Evolutionary conservation across 129 eudicot species (phyloP), one percentile per base, ranked within the genome.

Genomic region (Lactuca sativa): DNA sequence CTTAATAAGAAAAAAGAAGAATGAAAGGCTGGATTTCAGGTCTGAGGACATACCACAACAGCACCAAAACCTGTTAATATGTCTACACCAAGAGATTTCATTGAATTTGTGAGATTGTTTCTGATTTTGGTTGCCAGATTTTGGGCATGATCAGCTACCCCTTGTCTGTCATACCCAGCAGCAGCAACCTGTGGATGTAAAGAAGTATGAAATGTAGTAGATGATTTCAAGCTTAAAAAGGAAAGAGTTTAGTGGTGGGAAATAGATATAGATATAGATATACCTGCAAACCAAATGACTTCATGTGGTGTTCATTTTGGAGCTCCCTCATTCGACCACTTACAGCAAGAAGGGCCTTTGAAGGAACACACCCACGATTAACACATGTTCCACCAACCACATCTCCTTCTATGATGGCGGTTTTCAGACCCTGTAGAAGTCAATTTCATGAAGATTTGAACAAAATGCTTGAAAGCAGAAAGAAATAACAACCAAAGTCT

Each of bases 311-410:
- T 63, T 95, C 99, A 75, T 95, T 90, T 63, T 90, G 99, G 80
- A 95, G 96, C 82, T 95, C 97, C 43, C 99, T 81, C 99, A 95
- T 90, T 33, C 99, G 86, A 2, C 99, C 99, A 77, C 99, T 90
- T 56, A 95, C 97, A 66, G 99, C 99, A 62, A 95, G 93, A 80
- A 95, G 99, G 13, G 99, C 97, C 73, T 95, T 95, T 53, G 99
- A 90, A 66, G 99, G 99, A 72, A 93, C 98, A 76, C 98, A 93
- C 59, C 98, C 98, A 37, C 97, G 85, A 60, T 93, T 93, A 47
- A 93, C 98, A 74, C 98, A 93, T 21, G 98, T 89, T 75, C 98
- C 98, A 64, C 98, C 98, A 53, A 93, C 80, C 74, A 93, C 98
- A 82, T 87, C 98, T 31, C 98, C 98, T 79, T 93, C 98, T 9